These are phyloP conservation scores for Chondrostereum purpureum DNA, from an alignment of 1,284 basidiomycete genomes.

Conservation along the genomic window DNA sequence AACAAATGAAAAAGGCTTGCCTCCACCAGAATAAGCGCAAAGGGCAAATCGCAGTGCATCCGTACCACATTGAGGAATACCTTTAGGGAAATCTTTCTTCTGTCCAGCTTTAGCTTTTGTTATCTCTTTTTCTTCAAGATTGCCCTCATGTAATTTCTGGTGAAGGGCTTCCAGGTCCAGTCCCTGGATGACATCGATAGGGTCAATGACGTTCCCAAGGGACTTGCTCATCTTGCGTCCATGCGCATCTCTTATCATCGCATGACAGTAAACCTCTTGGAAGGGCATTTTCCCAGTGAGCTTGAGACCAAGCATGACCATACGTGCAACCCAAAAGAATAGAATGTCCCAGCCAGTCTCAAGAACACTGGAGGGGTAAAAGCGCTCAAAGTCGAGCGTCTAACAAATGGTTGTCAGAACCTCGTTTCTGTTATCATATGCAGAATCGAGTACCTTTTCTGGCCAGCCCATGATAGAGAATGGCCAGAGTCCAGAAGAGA, in stretches of 20 bases:
- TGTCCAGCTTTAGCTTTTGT: slow-evolving; percentile 88
- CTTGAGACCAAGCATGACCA: slow-evolving; percentile 92
- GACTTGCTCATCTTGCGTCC: slow-evolving; percentile 99
- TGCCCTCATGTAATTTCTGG: slow-evolving; percentile 84
- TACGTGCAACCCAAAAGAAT: slow-evolving; percentile 99
- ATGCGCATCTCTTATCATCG: slow-evolving; percentile 98
- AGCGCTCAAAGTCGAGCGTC: slow-evolving; percentile 71
- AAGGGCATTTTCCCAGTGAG: slow-evolving; percentile 93
- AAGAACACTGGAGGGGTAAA: slow-evolving; percentile 86
- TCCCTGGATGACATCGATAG: slow-evolving; percentile 93
- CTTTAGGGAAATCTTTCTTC: slow-evolving; percentile 99
- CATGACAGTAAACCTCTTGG: slow-evolving; percentile 97
- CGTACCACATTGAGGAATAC: slow-evolving; percentile 97
- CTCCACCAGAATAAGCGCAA: slow-evolving; percentile 90
- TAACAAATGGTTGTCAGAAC: too few relatives aligned
- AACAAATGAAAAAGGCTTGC: slow-evolving; percentile 30
- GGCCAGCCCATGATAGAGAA: slow-evolving; percentile 99
- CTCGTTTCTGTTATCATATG: too few relatives aligned
- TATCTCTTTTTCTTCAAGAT: slow-evolving; percentile 93
- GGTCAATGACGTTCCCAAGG: slow-evolving; percentile 97
- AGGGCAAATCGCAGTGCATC: slow-evolving; percentile 95
- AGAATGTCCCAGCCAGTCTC: slow-evolving; percentile 99
- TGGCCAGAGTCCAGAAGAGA: slow-evolving; percentile 97
- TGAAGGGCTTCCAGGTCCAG: slow-evolving; percentile 81
- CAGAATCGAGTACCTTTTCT: slow-evolving; percentile 66